Evolutionary conservation across 306 rosid species (phyloP), one percentile per base, ranked within the genome.

Genomic region (Lathyrus sativus): DNA sequence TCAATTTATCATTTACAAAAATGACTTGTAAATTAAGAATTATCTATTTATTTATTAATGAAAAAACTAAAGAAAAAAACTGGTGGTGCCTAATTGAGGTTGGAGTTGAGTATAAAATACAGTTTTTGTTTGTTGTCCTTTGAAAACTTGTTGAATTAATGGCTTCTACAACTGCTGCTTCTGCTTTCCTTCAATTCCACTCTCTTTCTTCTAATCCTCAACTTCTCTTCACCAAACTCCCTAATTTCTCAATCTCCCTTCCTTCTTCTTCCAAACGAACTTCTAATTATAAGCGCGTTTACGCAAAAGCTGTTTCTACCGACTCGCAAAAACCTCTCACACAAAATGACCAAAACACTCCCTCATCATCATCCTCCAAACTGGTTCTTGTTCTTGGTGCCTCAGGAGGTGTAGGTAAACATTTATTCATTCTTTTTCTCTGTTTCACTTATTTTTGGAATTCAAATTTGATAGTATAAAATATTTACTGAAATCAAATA

Each of bases 371-470:
- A 4, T 87, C 96, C 46, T 78, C 95, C 26, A 92, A 89, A 79
- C 62, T 89, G 18, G 95, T 89, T 10, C 98, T 92, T 49, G 91
- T 92, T 63, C 78, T 86, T 58, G 98, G 98, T 45, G 98, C 86
- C 56, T 70, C 96, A 0, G 98, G 98, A 2, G 98, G 98, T 22
- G 96, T 89, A 71, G 98, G 98, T 92, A 83, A 18, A 1, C 72
- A 48, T 55, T 10, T 41, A 9, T 5, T 63, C 12, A 33, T 42
- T 74, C 42, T n/a, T 5, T n/a, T 6, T 61, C 50, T 45, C 24
- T 31, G 11, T 12, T 54, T 53, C 55, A 49, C 14, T 49, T 48
- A 2, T 49, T 49, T 45, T 4, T 45, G 8, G 13, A 44, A 13
- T 13, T 13, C 2, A 2, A 46, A 48, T 0, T 2, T 46, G 45